A percentile compares a stretch with the other conserved stretches of the same genome.
Evolutionary conservation across 345 rosid species (phyloP).

Genomic region (Aurinia saxatilis): DNA sequence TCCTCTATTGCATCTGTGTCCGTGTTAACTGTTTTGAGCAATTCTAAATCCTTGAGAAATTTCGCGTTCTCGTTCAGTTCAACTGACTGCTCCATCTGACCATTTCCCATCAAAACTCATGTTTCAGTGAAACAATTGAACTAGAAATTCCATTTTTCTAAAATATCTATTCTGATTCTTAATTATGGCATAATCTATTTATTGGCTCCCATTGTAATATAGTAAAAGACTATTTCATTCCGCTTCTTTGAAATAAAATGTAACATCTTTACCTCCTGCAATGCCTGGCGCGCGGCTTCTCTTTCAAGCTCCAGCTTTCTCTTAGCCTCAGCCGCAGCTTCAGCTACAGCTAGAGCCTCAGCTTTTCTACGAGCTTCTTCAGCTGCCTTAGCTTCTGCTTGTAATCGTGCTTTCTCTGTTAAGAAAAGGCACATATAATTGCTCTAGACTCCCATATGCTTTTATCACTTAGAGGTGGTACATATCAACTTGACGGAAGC

Average conservation of each 20-base stretch:
- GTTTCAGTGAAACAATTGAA: background rate
- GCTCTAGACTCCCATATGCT: background rate
- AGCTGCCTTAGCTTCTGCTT: constrained; percentile 84
- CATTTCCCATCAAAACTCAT: background rate
- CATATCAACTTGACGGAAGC: background rate
- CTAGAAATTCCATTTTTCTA: background rate
- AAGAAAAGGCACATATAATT: background rate
- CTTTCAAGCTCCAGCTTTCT: constrained; percentile 72
- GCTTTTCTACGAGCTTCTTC: constrained; percentile 71
- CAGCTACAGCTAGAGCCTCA: constrained; percentile 68
- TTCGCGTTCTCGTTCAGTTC: no score
- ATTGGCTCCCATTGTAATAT: background rate
- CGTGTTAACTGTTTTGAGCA: constrained; percentile 38
- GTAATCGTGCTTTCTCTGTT: constrained; percentile 71
- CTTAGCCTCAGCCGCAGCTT: constrained; percentile 47
- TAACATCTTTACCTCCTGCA: constrained; percentile 47
- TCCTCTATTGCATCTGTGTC: constrained; percentile 52
- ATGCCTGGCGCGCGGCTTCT: constrained; percentile 89
- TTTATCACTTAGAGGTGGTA: background rate
- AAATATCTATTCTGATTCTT: background rate
- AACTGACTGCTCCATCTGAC: constrained; percentile 14
- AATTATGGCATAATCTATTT: background rate
- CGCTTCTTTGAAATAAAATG: background rate
- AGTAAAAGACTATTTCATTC: background rate
- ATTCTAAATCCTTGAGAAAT: constrained; percentile 73